Evolutionary conservation across 2,329 filamentous ascomycete species (phyloP).

Genomic region (Paraphaeosphaeria minitans): DNA sequence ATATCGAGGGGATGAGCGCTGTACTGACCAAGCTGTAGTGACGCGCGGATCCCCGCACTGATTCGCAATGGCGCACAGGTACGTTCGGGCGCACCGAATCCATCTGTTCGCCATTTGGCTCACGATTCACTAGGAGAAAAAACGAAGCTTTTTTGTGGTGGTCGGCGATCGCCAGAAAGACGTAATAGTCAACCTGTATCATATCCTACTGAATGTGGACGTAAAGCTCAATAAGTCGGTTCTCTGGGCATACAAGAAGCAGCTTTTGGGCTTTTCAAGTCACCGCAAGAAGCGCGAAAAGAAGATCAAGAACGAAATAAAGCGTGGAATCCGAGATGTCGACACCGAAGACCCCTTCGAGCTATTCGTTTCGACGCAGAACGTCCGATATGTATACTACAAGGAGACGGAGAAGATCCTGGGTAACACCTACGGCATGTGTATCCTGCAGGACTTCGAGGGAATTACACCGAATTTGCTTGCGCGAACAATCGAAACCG

Average conservation of each 20-base stretch:
- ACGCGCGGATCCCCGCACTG: constrained; percentile 48
- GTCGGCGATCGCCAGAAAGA: constrained; percentile 95
- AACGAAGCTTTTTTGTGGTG: constrained; percentile 96
- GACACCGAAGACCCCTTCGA: constrained; percentile 96
- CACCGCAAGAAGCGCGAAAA: constrained; percentile 97
- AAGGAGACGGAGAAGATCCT: constrained; percentile 99
- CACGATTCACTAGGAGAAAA: constrained; percentile 70
- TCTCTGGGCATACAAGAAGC: constrained; percentile 98
- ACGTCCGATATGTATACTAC: constrained; percentile 99
- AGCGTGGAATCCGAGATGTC: constrained; percentile 87
- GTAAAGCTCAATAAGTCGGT: constrained; percentile 96
- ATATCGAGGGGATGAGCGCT: background rate
- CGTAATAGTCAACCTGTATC: constrained; percentile 92
- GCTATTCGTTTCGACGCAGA: constrained; percentile 92
- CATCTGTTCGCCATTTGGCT: background rate
- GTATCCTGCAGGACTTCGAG: constrained; percentile 97
- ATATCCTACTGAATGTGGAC: constrained; percentile 88
- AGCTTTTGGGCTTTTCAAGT: constrained; percentile 91
- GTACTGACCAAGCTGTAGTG: constrained; percentile 29
- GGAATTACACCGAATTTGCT: constrained; percentile 96
- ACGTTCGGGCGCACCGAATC: constrained; percentile 7
- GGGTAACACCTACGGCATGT: constrained; percentile 98
- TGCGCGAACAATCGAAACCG: constrained; percentile 93
- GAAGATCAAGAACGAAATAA: constrained; percentile 99
- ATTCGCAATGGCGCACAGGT: constrained; percentile 49